Evolutionary conservation across 2,329 filamentous ascomycete species (phyloP).

Genomic region (Sordariomycetes sp.): DNA sequence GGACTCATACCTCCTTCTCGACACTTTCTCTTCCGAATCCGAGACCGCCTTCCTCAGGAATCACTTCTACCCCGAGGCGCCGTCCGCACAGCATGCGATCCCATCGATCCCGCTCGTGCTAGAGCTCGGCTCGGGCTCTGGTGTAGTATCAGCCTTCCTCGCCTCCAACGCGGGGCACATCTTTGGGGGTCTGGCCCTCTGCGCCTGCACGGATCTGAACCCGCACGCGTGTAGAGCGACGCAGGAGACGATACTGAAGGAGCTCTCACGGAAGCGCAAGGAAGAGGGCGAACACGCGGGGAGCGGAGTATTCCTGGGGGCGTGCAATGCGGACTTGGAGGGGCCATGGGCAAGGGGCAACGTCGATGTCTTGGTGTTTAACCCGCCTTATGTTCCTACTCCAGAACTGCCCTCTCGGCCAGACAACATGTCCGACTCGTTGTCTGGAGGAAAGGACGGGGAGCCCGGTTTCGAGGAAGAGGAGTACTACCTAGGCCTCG

Average conservation of each 20-base stretch:
- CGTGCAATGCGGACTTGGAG: constrained; percentile 58
- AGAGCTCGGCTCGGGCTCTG: constrained; percentile 84
- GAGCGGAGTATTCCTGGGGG: constrained; percentile 43
- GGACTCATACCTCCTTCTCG: constrained; percentile 87
- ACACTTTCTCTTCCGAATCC: constrained; percentile 64
- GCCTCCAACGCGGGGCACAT: constrained; percentile 45
- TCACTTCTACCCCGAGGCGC: constrained; percentile 34
- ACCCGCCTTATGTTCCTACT: constrained; percentile 93
- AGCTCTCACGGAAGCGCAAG: constrained; percentile 21
- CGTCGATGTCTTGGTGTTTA: constrained; percentile 86
- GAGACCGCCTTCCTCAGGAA: constrained; percentile 57
- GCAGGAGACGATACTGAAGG: constrained; percentile 42
- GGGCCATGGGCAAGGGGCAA: constrained; percentile 40
- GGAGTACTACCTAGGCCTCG: constrained; percentile 69
- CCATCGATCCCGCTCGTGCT: constrained; percentile 49
- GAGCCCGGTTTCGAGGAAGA: constrained; percentile 55
- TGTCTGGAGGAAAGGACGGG: constrained; percentile 14
- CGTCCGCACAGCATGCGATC: constrained; percentile 3
- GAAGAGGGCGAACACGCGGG: constrained; percentile 6
- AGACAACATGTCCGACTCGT: constrained; percentile 5
- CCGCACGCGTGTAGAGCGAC: constrained; percentile 70
- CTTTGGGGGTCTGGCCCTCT: constrained; percentile 34
- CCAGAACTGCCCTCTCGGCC: constrained; percentile 50
- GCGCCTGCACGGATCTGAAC: constrained; percentile 76
- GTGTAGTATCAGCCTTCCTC: constrained; percentile 83